Percentiles rank a stretch among this genome's conserved stretches.
These are phyloP conservation scores for Colletotrichum kahawae DNA, from an alignment of 2,329 filamentous ascomycete genomes.

Conservation along the genomic window DNA sequence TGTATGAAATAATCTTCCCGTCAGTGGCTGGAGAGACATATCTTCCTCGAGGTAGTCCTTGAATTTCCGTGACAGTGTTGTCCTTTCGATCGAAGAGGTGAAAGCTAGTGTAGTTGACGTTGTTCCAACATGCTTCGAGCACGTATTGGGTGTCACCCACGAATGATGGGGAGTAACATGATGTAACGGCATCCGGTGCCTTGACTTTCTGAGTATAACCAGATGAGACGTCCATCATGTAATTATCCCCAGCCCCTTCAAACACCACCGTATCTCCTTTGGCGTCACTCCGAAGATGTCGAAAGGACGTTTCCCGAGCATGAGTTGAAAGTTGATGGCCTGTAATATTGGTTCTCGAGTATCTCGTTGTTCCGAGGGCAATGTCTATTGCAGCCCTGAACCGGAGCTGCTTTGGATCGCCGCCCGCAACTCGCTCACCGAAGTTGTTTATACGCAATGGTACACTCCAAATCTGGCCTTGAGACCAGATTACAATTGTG, in stretches of 20 bases:
- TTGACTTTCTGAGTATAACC: fast-evolving
- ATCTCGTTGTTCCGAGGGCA: not conserved
- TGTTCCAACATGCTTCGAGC: not conserved
- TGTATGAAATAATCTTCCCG: not conserved
- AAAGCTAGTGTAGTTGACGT: not conserved
- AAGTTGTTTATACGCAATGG: not conserved
- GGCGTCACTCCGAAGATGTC: not conserved
- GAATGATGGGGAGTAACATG: not conserved
- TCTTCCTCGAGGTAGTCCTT: not conserved
- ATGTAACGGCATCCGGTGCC: not conserved
- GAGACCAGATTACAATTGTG: not conserved
- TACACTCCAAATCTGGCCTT: not conserved
- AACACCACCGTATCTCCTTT: not conserved
- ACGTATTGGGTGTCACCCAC: not conserved
- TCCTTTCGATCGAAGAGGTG: not conserved
- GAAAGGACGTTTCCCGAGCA: not conserved
- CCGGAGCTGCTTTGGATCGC: not conserved
- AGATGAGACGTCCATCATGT: not conserved
- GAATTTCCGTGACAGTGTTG: not conserved
- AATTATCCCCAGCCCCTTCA: not conserved
- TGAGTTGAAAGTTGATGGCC: not conserved
- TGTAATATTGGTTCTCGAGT: not conserved
- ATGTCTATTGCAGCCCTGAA: not conserved
- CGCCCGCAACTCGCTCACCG: not conserved
- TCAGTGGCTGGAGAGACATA: not conserved